Percentiles rank a stretch among this genome's conserved stretches.
Conservation (phyloP, 495 filamentous ascomycete species). For the Tuber borchii region DNA sequence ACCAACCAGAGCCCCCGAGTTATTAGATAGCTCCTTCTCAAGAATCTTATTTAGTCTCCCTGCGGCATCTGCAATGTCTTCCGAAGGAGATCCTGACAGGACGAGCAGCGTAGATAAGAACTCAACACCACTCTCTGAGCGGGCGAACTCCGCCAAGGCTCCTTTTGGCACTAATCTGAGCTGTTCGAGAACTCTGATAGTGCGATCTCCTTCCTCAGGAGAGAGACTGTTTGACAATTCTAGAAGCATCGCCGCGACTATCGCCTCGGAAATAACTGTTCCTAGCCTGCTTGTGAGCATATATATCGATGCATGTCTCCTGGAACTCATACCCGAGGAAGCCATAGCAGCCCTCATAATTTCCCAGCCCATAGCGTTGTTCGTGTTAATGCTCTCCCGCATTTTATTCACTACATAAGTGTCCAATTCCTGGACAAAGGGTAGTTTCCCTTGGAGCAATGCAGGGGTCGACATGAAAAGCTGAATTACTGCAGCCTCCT, state of each 20-base stretch:
- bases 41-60: constrained; percentile 46
- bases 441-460: constrained; percentile 18
- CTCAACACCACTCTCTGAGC: constrained; percentile 48
- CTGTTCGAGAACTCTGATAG: constrained; percentile 44
- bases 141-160: constrained; percentile 46
- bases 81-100: constrained; percentile 53
- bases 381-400: constrained; percentile 28
- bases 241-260: constrained; percentile 42
- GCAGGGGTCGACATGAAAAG: constrained; percentile 17
- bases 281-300: background rate
- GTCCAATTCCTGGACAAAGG: constrained; percentile 24
- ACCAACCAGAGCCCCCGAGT: constrained; percentile 43
- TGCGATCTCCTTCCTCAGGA: constrained; percentile 42
- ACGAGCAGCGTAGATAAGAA: constrained; percentile 54
- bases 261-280: constrained; percentile 17
- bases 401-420: constrained; percentile 31
- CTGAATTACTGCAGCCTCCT: constrained; percentile 25
- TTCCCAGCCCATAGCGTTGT: constrained; percentile 30
- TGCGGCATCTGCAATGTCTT: constrained; percentile 51
- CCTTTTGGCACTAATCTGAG: constrained; percentile 45
- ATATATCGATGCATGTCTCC: background rate
- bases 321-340: constrained; percentile 35
- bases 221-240: constrained; percentile 48
- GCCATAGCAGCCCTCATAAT: constrained; percentile 48
- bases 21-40: constrained; percentile 44